Percentiles rank a stretch among this genome's conserved stretches.
Evolutionary conservation across 2,329 filamentous ascomycete genomes (phyloP).

Genomic region (Albophoma yamanashiensis): DNA sequence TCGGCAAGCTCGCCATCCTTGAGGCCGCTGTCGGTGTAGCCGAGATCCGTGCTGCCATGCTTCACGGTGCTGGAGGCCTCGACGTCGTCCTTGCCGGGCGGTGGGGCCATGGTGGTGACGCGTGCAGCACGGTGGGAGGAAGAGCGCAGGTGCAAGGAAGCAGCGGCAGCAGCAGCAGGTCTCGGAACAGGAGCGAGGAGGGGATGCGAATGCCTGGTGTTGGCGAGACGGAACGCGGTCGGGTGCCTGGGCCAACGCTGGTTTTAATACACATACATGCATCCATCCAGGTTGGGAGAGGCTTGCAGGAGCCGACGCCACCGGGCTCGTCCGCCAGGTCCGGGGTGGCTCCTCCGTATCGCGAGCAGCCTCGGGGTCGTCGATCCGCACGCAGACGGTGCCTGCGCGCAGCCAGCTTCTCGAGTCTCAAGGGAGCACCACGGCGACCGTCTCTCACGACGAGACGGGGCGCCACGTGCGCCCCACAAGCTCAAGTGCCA

Average conservation of each 20-base stretch:
- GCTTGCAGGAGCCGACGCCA: background rate
- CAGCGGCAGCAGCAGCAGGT: no score
- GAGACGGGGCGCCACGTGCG: background rate
- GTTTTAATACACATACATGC: background rate
- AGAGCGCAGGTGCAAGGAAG: background rate
- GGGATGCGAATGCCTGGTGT: background rate
- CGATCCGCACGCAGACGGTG: background rate
- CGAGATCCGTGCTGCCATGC: constrained; percentile 3
- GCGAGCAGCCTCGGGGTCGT: background rate
- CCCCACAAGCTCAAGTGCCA: no score
- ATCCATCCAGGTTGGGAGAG: background rate
- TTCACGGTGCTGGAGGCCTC: constrained; percentile 3
- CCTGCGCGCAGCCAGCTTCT: background rate
- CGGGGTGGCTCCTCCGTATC: background rate
- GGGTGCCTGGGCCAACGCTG: background rate
- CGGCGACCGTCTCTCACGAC: background rate
- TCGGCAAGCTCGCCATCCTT: constrained; percentile 7
- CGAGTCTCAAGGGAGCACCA: background rate
- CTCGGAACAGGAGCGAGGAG: background rate
- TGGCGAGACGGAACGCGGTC: background rate
- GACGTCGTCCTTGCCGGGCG: background rate
- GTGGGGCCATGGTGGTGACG: background rate
- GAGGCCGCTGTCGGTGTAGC: constrained; percentile 4
- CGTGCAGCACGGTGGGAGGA: background rate
- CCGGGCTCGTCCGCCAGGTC: background rate